A percentile compares a stretch with the other conserved stretches of the same genome.
These are phyloP conservation scores for Hymenochaete sp. DNA, from an alignment of 1,284 basidiomycete species.

Conservation along the genomic window DNA sequence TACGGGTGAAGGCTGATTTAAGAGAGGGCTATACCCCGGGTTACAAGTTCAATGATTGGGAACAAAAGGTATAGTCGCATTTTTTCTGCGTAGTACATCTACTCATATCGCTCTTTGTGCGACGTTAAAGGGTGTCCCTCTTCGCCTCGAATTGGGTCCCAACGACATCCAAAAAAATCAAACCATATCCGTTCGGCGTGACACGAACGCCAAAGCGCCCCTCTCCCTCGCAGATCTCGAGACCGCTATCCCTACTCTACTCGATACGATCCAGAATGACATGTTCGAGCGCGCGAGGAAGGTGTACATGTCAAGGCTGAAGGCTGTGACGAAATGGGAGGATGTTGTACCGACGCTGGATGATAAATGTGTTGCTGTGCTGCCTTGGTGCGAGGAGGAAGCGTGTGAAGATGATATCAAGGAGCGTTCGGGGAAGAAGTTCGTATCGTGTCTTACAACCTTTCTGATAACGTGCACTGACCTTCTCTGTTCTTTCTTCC, in stretches of 20 bases:
- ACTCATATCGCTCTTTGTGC: slow-evolving; percentile 1
- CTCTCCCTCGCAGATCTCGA: slow-evolving; percentile 60
- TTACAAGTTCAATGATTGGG: slow-evolving; percentile 99
- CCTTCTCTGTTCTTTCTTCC: background rate
- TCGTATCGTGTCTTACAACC: slow-evolving; percentile 31
- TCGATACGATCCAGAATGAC: slow-evolving; percentile 83
- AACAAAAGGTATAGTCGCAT: slow-evolving; percentile 66
- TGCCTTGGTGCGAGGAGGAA: slow-evolving; percentile 96
- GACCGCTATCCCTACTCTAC: slow-evolving; percentile 50
- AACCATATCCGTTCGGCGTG: slow-evolving; percentile 81
- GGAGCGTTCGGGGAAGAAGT: slow-evolving; percentile 82
- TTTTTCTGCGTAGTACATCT: background rate
- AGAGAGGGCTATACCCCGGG: slow-evolving; percentile 96
- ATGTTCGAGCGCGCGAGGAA: slow-evolving; percentile 81
- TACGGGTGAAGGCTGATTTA: slow-evolving; percentile 86
- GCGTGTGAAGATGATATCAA: slow-evolving; percentile 98
- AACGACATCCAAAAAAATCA: slow-evolving; percentile 83
- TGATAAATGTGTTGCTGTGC: slow-evolving; percentile 78
- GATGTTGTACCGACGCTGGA: slow-evolving; percentile 89
- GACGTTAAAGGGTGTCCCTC: slow-evolving; percentile 75
- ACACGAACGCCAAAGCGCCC: slow-evolving; percentile 76
- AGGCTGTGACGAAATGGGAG: slow-evolving; percentile 79
- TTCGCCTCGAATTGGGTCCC: slow-evolving; percentile 95
- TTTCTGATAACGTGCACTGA: background rate
- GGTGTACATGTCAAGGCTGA: slow-evolving; percentile 67